Conservation (phyloP, 805 yeast species). For the Isabelozyma pseudorhagii region DNA sequence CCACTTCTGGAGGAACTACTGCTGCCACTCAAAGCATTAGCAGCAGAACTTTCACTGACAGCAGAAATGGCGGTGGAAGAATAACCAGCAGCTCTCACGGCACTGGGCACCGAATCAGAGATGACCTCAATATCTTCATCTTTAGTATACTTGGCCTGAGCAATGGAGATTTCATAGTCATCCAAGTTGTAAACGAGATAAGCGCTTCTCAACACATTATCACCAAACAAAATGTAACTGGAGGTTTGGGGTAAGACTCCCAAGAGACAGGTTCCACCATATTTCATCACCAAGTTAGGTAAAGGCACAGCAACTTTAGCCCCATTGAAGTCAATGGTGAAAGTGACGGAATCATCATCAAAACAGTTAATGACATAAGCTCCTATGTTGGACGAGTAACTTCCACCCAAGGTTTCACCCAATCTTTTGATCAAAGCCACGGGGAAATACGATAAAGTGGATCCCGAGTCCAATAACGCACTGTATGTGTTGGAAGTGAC, state of each 20-base stretch:
- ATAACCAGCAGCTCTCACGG: slow-evolving; percentile 44
- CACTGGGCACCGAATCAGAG: slow-evolving; percentile 47
- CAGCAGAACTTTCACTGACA: not conserved
- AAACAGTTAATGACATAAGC: slow-evolving; percentile 48
- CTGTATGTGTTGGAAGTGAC: slow-evolving; percentile 15
- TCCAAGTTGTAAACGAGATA: slow-evolving; percentile 67
- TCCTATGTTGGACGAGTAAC: slow-evolving; percentile 37
- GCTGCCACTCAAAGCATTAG: slow-evolving; percentile 6
- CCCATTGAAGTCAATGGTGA: slow-evolving; percentile 59
- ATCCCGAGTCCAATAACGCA: slow-evolving; percentile 34
- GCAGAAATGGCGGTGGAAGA: slow-evolving; percentile 29
- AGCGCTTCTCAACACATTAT: slow-evolving; percentile 59
- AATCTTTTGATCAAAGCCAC: slow-evolving; percentile 25
- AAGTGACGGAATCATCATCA: slow-evolving; percentile 10
- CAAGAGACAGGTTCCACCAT: slow-evolving; percentile 19
- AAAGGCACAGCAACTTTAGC: slow-evolving; percentile 49
- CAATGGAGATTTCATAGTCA: slow-evolving; percentile 53
- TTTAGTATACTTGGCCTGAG: slow-evolving; percentile 23
- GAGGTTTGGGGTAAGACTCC: slow-evolving; percentile 20
- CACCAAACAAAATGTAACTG: slow-evolving; percentile 51
- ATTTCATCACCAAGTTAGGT: slow-evolving; percentile 21
- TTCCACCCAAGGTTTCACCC: slow-evolving; percentile 39
- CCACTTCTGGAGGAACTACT: not conserved
- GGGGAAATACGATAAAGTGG: slow-evolving; percentile 44
- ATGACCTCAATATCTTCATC: slow-evolving; percentile 46